Evolutionary conservation across 495 filamentous ascomycete genomes (phyloP), one percentile per base, ranked within the genome.

Genomic region (Chaetomium tenue): DNA sequence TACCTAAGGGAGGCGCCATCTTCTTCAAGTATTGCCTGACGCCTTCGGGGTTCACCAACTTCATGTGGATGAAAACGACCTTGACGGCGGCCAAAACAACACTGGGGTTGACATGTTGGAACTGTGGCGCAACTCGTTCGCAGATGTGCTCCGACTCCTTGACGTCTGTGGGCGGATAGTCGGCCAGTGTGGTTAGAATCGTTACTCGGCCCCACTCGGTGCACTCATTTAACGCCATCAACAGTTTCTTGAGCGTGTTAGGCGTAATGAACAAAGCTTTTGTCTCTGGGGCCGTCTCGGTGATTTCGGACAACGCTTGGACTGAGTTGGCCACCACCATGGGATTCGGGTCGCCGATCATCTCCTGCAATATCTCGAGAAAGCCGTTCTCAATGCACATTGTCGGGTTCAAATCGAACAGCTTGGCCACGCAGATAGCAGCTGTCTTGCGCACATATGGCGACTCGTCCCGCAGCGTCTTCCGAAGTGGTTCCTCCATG

Each of bases 251-350:
- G 61, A 98, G 82, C 1, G 86, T 91, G 28, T 86, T 82, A 9
- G 89, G 80, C 8, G 89, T 94, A 55, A 99, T 88, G 53, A 89
- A 80, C 60, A 99, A 77, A 13, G 93, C 93, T 55, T 85, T 86
- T 0, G 92, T 97, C 74, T 98, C 95, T 2, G 95, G 93, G 2
- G 93, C 89, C 0, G 91, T 83, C 70, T 99, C 92, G 63, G 83
- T 79, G 75, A 99, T 99, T 75, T 99, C 94, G 42, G 89, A 86
- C 58, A 99, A 81, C 2, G 94, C 94, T 48, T 92, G 94, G 25
- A 99, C 94, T 16, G 90, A 91, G 74, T 98, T 98, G 61, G 94
- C 95, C 55, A 98, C 94, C 3, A 98, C 94, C 94, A 98, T 98
- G 5, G 94, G 94, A 74, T 98, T 98, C 2, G 94, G 91, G 71